A percentile compares a stretch with the other conserved stretches of the same genome.
Conservation (phyloP, 139 green algal species). For the Chlorella sp. region DNA sequence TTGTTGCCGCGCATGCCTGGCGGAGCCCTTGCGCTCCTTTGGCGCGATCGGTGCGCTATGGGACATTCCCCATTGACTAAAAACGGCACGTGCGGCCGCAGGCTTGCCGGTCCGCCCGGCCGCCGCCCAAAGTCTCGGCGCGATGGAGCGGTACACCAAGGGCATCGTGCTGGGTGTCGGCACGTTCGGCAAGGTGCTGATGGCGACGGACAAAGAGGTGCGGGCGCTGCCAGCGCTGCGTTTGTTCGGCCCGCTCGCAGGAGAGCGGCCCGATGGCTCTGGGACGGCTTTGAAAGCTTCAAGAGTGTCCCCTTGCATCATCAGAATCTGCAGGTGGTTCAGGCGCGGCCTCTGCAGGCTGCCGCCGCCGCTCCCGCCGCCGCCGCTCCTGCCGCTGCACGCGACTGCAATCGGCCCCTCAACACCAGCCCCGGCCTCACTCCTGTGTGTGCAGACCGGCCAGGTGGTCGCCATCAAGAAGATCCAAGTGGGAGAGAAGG, state of each 20-base stretch:
- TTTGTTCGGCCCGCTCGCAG: too few species aligned
- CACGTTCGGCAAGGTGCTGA: slow-evolving; percentile 84
- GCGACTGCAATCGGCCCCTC: background rate
- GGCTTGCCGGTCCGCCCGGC: too few species aligned
- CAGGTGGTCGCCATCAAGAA: slow-evolving; percentile 93
- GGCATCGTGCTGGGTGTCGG: slow-evolving; percentile 76
- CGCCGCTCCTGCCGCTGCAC: background rate
- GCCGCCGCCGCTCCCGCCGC: background rate
- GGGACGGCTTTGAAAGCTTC: too few species aligned
- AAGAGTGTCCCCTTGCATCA: too few species aligned
- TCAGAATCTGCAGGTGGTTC: too few species aligned
- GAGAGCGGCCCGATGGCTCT: too few species aligned
- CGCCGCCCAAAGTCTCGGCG: background rate
- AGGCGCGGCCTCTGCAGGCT: background rate
- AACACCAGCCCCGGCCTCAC: background rate
- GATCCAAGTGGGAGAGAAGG: slow-evolving; percentile 73
- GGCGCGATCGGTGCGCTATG: too few species aligned
- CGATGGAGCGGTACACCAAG: slow-evolving; percentile 84
- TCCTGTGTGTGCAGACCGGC: slow-evolving; percentile 70
- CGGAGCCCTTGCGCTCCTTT: too few species aligned
- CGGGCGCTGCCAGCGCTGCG: background rate
- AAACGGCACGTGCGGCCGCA: too few species aligned
- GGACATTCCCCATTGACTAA: too few species aligned
- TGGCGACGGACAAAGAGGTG: slow-evolving; percentile 85
- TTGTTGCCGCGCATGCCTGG: too few species aligned